Evolutionary conservation across 176 grass and related monocot genomes (phyloP).

Genomic region (Urochloa ruziziensis): DNA sequence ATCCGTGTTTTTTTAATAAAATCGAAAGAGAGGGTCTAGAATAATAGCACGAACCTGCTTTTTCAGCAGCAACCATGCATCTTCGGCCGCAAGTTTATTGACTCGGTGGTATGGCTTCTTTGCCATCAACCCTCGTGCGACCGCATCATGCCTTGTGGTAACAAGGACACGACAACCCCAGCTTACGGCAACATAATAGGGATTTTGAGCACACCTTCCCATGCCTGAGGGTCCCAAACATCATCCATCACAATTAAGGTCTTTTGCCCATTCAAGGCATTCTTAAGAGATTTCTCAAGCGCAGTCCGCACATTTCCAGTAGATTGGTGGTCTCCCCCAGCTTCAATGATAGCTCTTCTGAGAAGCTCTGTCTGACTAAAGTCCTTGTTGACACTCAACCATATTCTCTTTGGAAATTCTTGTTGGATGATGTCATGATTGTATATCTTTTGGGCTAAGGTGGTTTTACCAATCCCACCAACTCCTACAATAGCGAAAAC

Average conservation of each 20-base stretch:
- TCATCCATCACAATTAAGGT: slow-evolving; percentile 1
- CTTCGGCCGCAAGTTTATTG: not conserved
- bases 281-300: not conserved
- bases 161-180: not conserved
- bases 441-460: slow-evolving; percentile 32
- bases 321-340: not conserved
- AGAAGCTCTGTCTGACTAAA: not conserved
- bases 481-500: slow-evolving; percentile 26
- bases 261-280: not conserved
- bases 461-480: slow-evolving; percentile 46
- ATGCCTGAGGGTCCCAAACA: not conserved
- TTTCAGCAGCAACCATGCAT: slow-evolving; percentile 12
- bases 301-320: not conserved
- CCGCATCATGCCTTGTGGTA: not conserved
- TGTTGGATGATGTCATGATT: not conserved
- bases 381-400: slow-evolving; percentile 26
- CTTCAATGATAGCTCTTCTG: not conserved
- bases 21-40: too few species aligned
- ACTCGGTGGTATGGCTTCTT: not conserved
- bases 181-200: not conserved
- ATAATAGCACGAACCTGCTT: not conserved
- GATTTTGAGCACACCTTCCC: not conserved
- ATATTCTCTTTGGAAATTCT: not conserved
- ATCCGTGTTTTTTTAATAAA: too few species aligned
- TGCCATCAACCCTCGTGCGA: not conserved